Evolutionary conservation across 163 green algal species (phyloP).

Genomic region (Chloromonas sp.): DNA sequence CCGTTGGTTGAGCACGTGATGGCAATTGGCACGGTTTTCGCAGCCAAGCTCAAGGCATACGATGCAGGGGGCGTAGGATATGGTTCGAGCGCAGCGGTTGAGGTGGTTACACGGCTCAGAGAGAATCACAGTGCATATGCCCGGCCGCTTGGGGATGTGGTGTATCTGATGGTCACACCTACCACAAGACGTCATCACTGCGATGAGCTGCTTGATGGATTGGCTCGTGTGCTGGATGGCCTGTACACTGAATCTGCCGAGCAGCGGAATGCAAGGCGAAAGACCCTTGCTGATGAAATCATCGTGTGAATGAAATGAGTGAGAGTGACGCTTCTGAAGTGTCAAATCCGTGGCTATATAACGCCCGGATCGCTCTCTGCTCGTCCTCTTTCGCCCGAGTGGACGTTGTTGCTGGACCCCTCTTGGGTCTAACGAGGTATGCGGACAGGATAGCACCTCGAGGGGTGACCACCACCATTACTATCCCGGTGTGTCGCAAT

Average conservation of each 20-base stretch:
- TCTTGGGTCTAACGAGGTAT: no score
- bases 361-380: no score
- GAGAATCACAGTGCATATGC: conserved; percentile 53
- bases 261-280: no score
- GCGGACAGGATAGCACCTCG: no score
- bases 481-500: no score
- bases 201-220: background rate
- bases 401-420: no score
- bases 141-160: conserved; percentile 70
- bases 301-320: no score
- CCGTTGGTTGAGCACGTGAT: conserved; percentile 46
- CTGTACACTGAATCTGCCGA: background rate
- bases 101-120: conserved; percentile 43
- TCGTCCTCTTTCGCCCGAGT: no score
- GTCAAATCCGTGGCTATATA: no score
- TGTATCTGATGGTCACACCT: conserved; percentile 82
- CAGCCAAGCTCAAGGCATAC: conserved; percentile 53
- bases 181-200: conserved; percentile 30
- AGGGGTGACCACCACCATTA: no score
- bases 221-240: background rate
- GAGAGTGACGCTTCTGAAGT: no score
- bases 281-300: no score
- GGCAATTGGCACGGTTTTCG: conserved; percentile 69
- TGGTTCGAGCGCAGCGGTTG: background rate
- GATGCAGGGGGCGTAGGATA: background rate